Percentiles rank a stretch among this genome's conserved stretches.
phyloP scores from a whole-genome alignment of 495 filamentous ascomycete genomes.

The Neurospora cerealis region DNA sequence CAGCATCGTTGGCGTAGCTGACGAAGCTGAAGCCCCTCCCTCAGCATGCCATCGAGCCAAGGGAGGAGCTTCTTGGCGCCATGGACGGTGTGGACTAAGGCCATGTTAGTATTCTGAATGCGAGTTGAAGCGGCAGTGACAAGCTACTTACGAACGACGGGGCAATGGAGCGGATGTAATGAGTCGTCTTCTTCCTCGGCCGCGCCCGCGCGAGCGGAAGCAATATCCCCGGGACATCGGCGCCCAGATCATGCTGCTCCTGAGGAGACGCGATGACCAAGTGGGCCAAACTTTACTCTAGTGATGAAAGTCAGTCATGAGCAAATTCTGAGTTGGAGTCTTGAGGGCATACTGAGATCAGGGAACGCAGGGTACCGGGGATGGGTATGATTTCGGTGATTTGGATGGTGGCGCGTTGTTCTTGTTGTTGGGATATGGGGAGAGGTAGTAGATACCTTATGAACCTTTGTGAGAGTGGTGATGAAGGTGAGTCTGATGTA shows the following conservation, averaged over 20 bases:
- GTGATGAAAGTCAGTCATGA: not conserved
- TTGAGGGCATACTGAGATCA: not conserved
- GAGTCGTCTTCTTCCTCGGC: conserved; percentile 23
- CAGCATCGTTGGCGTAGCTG: not conserved
- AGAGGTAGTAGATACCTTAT: not conserved
- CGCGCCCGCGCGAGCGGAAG: not conserved
- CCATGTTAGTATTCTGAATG: not conserved
- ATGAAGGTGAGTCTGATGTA: not conserved
- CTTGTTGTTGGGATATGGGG: not conserved
- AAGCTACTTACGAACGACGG: conserved; percentile 45
- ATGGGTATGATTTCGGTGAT: not conserved
- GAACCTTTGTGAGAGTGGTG: not conserved
- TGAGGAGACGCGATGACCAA: not conserved
- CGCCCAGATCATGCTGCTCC: not conserved
- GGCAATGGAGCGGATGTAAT: conserved; percentile 79
- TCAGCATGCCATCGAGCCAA: conserved; percentile 84
- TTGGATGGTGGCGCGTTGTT: not conserved
- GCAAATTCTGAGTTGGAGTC: not conserved
- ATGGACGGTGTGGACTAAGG: conserved; percentile 40
- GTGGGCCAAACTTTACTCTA: not conserved
- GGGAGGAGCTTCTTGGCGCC: conserved; percentile 79
- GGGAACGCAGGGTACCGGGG: not conserved
- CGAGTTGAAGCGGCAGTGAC: not conserved
- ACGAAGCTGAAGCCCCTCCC: not conserved
- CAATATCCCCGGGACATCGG: not conserved